These are phyloP conservation scores for Acanthamoeba healyi DNA, from an alignment of 208 protist genomes.

Conservation along the genomic window DNA sequence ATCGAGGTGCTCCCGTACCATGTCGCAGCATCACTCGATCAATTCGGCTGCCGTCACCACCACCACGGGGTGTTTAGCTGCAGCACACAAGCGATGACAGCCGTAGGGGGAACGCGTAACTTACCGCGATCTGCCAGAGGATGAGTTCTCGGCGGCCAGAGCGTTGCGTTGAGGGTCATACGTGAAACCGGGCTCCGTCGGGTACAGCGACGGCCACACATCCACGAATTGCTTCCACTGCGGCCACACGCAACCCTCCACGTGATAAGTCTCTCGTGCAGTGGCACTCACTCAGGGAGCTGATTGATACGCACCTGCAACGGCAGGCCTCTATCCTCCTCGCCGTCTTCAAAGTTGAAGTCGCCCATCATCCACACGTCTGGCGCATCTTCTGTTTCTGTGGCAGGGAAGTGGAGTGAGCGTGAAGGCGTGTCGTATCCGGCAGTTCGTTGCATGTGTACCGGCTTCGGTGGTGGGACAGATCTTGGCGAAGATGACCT, in stretches of 20 bases:
- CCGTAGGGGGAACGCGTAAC: not conserved
- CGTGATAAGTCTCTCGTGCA: not conserved
- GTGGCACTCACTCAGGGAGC: not conserved
- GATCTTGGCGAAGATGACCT: conserved; percentile 35
- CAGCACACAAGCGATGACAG: not conserved
- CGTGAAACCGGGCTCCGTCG: not conserved
- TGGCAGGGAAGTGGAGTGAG: not conserved
- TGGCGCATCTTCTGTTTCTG: not conserved
- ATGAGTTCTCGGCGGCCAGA: not conserved
- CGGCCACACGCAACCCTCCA: not conserved
- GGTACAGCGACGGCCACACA: conserved; percentile 27
- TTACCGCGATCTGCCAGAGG: conserved; percentile 15
- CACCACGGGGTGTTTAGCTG: not conserved
- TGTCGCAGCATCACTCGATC: conserved; percentile 4
- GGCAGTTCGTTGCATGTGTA: no score
- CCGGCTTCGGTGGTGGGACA: not conserved
- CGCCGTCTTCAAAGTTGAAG: conserved; percentile 61
- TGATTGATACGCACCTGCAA: not conserved
- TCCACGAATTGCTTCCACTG: conserved; percentile 14
- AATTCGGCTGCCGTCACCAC: not conserved
- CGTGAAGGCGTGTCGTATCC: no score
- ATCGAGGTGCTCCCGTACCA: not conserved
- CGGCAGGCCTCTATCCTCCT: not conserved
- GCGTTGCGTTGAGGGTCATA: conserved; percentile 39
- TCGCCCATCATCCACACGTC: conserved; percentile 46